A percentile compares a stretch with the other conserved stretches of the same genome.
Evolutionary conservation across 2,329 filamentous ascomycete species (phyloP).

Genomic region (Fusarium gaditjirri): DNA sequence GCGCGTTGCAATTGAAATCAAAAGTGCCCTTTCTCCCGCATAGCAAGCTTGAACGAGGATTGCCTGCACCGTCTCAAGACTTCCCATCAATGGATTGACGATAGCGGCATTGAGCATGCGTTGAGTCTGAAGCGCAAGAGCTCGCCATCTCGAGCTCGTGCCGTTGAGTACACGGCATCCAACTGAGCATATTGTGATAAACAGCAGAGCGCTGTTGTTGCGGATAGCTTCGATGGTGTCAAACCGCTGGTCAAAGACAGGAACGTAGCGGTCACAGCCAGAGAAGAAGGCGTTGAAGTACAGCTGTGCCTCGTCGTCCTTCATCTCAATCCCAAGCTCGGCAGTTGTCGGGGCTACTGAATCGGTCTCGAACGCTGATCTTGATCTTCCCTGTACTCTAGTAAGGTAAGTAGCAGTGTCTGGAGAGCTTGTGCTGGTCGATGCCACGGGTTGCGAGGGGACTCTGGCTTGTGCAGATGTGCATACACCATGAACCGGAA

Average conservation of each 20-base stretch:
- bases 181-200: constrained; percentile 15
- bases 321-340: background rate
- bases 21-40: constrained; percentile 7
- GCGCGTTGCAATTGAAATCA: constrained; percentile 8
- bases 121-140: background rate
- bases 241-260: background rate
- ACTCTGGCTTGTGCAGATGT: background rate
- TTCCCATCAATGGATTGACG: background rate
- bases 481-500: fast-evolving
- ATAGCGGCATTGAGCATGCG: constrained; percentile 22
- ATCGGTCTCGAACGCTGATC: constrained; percentile 4
- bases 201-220: background rate
- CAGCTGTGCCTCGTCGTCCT: background rate
- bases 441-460: background rate
- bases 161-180: constrained; percentile 16
- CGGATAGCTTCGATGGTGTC: background rate
- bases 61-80: constrained; percentile 13
- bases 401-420: background rate
- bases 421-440: background rate
- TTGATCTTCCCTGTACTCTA: background rate
- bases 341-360: background rate
- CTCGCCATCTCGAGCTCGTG: background rate
- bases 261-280: constrained; percentile 13
- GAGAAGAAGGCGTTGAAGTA: constrained; percentile 22
- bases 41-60: constrained; percentile 15